phyloP scores from a whole-genome alignment of 2,329 filamentous ascomycete species.

The Madurella fahalii region DNA sequence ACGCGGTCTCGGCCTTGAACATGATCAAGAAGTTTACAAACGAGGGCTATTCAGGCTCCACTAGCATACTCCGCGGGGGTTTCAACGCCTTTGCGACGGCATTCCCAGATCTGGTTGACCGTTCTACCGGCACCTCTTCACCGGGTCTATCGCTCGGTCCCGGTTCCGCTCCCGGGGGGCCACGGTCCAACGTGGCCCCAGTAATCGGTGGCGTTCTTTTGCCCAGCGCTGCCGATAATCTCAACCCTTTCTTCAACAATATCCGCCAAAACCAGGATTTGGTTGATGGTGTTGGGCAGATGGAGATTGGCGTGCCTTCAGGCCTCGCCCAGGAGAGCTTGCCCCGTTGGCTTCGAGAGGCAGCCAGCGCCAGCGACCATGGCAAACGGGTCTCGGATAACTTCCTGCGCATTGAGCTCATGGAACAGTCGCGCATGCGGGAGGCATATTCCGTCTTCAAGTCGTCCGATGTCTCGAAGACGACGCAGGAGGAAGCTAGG shows the following conservation, averaged over 20 bases:
- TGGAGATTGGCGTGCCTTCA: slow-evolving; percentile 49
- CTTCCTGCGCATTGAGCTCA: slow-evolving; percentile 78
- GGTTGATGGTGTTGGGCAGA: slow-evolving; percentile 85
- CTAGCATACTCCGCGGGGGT: slow-evolving; percentile 75
- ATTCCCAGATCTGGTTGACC: slow-evolving; percentile 63
- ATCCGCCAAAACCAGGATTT: slow-evolving; percentile 97
- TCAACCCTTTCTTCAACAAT: slow-evolving; percentile 91
- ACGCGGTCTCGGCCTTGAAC: slow-evolving; percentile 75
- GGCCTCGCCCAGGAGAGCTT: slow-evolving; percentile 50
- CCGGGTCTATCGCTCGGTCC: slow-evolving; percentile 50
- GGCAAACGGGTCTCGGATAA: slow-evolving; percentile 78
- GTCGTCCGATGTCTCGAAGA: slow-evolving; percentile 33
- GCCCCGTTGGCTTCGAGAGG: slow-evolving; percentile 73
- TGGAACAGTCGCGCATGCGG: slow-evolving; percentile 89
- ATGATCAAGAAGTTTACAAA: slow-evolving; percentile 89
- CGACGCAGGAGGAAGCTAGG: slow-evolving; percentile 25
- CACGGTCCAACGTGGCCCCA: slow-evolving; percentile 53
- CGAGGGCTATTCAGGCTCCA: slow-evolving; percentile 73
- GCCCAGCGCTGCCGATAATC: slow-evolving; percentile 62
- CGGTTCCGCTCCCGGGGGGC: slow-evolving; percentile 39
- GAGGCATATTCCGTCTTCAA: slow-evolving; percentile 59
- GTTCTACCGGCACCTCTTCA: slow-evolving; percentile 38
- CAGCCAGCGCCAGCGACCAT: slow-evolving; percentile 62
- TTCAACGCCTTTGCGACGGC: slow-evolving; percentile 68
- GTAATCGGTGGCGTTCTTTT: slow-evolving; percentile 88